phyloP scores from a whole-genome alignment of 2,329 filamentous ascomycete species.

The Graphilbum ipis-grandicollis region DNA sequence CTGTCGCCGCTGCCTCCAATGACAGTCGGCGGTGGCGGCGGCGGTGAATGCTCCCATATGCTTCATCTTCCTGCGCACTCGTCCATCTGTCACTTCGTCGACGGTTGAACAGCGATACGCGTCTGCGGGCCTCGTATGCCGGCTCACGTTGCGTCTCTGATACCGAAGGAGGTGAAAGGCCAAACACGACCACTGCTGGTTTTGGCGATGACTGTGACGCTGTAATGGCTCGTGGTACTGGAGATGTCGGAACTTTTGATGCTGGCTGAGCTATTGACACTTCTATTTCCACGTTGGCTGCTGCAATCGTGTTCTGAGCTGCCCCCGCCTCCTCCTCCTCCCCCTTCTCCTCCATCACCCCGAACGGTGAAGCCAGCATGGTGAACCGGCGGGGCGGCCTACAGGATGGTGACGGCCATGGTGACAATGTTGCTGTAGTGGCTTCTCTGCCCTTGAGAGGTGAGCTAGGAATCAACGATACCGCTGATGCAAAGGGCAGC shows the following conservation, averaged over 20 bases:
- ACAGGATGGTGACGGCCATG: too few species aligned
- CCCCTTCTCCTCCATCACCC: slow-evolving; percentile 2
- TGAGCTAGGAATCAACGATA: too few species aligned
- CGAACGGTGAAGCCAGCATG: slow-evolving; percentile 12
- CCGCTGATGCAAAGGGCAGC: neutral
- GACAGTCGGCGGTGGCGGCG: neutral
- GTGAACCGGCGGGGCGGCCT: too few species aligned
- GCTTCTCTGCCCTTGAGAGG: too few species aligned
- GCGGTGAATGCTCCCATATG: neutral
- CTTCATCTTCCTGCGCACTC: neutral
- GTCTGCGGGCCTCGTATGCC: slow-evolving; percentile 13
- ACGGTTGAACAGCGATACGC: slow-evolving; percentile 13
- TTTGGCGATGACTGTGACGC: neutral
- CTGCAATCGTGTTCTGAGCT: neutral
- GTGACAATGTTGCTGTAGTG: too few species aligned
- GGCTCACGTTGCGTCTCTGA: slow-evolving; percentile 3
- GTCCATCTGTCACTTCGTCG: slow-evolving; percentile 12
- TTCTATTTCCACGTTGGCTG: too few species aligned
- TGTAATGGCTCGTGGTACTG: too few species aligned
- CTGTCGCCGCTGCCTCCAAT: too few species aligned
- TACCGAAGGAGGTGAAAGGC: too few species aligned
- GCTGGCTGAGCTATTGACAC: too few species aligned
- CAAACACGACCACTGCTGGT: neutral
- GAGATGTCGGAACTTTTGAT: too few species aligned
- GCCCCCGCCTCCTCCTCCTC: neutral